These are phyloP conservation scores for Hirsutella rhossiliensis DNA, from an alignment of 2,329 filamentous ascomycete species.

Conservation along the genomic window DNA sequence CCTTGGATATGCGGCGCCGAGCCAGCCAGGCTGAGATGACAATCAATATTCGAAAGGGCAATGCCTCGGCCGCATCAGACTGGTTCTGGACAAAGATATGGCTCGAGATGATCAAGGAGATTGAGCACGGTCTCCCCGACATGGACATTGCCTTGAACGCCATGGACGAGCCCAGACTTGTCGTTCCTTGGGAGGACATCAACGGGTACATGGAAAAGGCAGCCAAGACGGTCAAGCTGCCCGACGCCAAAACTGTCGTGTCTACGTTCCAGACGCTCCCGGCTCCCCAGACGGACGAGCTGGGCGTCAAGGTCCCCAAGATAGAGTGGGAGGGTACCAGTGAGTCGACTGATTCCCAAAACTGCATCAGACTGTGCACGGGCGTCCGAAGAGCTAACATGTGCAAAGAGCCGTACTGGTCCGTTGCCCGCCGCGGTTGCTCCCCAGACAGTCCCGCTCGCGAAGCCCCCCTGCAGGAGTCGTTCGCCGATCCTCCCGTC, in stretches of 20 bases:
- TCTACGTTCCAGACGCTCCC: slow-evolving; percentile 31
- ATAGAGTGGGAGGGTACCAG: slow-evolving; percentile 41
- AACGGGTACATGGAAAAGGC: slow-evolving; percentile 40
- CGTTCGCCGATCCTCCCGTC: slow-evolving; percentile 30
- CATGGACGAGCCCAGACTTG: slow-evolving; percentile 54
- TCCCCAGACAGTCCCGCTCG: slow-evolving; percentile 50
- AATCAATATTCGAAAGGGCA: slow-evolving; percentile 43
- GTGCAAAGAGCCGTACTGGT: slow-evolving; percentile 37
- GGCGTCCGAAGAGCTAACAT: background rate
- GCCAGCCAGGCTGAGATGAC: slow-evolving; percentile 45
- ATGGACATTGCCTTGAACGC: slow-evolving; percentile 57
- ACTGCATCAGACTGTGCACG: too few species aligned
- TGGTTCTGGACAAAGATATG: slow-evolving; percentile 49
- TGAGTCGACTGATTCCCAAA: slow-evolving; percentile 10
- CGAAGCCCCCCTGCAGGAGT: slow-evolving; percentile 25
- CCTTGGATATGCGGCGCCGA: slow-evolving; percentile 36
- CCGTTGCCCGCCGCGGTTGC: slow-evolving; percentile 46
- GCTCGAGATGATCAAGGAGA: slow-evolving; percentile 37
- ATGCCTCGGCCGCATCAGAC: slow-evolving; percentile 36
- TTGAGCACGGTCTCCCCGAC: slow-evolving; percentile 47
- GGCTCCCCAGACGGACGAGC: slow-evolving; percentile 21
- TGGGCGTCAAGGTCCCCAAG: slow-evolving; percentile 19
- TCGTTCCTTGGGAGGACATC: slow-evolving; percentile 52
- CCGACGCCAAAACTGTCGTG: slow-evolving; percentile 29
- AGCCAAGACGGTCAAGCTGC: slow-evolving; percentile 31